Conservation (phyloP, 495 filamentous ascomycete species). For the Neurospora africana region DNA sequence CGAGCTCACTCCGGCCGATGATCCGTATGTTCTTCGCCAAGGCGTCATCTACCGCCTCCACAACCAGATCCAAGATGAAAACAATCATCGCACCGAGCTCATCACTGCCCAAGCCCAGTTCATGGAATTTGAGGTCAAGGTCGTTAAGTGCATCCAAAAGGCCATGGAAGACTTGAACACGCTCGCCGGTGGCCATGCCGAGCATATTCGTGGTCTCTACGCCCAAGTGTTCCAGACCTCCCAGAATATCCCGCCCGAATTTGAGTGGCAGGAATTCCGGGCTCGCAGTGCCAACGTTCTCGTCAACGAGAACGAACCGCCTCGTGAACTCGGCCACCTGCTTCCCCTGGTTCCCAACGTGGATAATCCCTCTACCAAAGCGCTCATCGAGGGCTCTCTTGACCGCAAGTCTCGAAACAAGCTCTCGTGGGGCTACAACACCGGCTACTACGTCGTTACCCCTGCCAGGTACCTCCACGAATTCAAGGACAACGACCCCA, state of each 20-base stretch:
- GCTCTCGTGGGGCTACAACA: constrained; percentile 61
- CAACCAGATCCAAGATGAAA: constrained; percentile 90
- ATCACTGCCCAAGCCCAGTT: constrained; percentile 83
- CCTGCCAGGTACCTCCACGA: constrained; percentile 82
- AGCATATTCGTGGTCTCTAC: constrained; percentile 69
- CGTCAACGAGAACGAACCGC: constrained; percentile 66
- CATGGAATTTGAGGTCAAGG: constrained; percentile 74
- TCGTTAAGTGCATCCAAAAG: constrained; percentile 72
- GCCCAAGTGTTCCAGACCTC: constrained; percentile 68
- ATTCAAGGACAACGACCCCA: constrained; percentile 79
- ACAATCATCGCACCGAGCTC: constrained; percentile 84
- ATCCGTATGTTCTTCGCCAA: constrained; percentile 81
- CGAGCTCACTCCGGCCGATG: constrained; percentile 55
- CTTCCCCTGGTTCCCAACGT: constrained; percentile 66
- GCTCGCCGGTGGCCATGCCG: constrained; percentile 66
- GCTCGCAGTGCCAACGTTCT: constrained; percentile 56
- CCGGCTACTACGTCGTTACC: constrained; percentile 83
- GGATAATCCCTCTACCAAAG: constrained; percentile 64
- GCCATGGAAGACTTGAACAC: constrained; percentile 71
- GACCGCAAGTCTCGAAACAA: constrained; percentile 78
- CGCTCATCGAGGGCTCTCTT: constrained; percentile 76
- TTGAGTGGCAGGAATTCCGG: constrained; percentile 83
- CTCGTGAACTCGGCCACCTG: constrained; percentile 60
- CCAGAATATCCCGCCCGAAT: constrained; percentile 75
- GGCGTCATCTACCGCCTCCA: constrained; percentile 72